phyloP scores from a whole-genome alignment of 179 eudicot species.

The Corrigiola litoralis region DNA sequence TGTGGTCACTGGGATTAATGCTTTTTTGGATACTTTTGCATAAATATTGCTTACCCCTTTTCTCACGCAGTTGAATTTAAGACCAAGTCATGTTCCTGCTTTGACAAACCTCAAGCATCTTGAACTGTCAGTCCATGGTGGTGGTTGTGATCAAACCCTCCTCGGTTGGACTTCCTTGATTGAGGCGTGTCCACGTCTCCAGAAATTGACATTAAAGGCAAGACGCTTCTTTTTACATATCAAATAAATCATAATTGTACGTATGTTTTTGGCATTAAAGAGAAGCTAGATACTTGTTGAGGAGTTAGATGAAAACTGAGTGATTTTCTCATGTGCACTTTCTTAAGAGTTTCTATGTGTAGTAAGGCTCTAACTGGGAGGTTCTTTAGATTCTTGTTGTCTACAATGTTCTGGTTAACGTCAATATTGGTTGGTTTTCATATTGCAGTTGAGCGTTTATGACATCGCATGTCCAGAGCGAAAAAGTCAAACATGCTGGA shows the following conservation, averaged over 20 bases:
- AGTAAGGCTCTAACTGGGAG: too few relatives aligned
- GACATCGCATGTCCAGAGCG: neutral
- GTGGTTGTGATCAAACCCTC: neutral
- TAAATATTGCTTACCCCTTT: neutral
- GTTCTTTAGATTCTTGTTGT: too few relatives aligned
- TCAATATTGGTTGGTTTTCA: neutral
- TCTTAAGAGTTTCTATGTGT: too few relatives aligned
- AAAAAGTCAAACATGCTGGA: neutral
- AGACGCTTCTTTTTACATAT: neutral
- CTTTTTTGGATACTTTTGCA: neutral
- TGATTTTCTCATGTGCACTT: neutral
- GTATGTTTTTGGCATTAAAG: too few relatives aligned
- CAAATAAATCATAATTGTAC: neutral
- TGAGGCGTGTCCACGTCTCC: neutral
- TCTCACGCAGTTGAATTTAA: neutral
- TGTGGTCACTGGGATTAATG: neutral
- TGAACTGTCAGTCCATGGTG: neutral
- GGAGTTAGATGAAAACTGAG: too few relatives aligned
- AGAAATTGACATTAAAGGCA: neutral
- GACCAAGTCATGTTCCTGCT: neutral
- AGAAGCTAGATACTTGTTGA: too few relatives aligned
- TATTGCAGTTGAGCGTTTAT: neutral
- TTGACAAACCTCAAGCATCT: conserved; percentile 2
- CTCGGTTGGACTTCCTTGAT: conserved; percentile 6
- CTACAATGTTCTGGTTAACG: neutral